phyloP scores from a whole-genome alignment of 2,329 filamentous ascomycete species.

The Clonostachys sp. region DNA sequence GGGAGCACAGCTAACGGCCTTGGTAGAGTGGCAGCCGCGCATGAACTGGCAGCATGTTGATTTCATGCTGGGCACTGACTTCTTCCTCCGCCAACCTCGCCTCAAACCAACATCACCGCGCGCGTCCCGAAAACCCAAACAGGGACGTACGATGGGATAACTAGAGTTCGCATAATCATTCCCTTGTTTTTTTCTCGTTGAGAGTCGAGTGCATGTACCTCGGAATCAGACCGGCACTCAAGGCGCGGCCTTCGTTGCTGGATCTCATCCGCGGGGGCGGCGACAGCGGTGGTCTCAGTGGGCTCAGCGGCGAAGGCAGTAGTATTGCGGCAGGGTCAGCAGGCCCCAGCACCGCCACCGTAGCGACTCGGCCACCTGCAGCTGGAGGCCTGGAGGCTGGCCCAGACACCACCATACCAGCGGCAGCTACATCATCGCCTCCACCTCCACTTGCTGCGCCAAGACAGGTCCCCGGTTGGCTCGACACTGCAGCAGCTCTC shows the following conservation, averaged over 20 bases:
- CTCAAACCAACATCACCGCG: background rate
- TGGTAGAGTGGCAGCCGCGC: no score
- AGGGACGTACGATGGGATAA: no score
- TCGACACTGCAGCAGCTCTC: constrained; percentile 10
- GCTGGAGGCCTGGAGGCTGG: background rate
- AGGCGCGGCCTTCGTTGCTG: constrained; percentile 48
- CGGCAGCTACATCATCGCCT: constrained; percentile 14
- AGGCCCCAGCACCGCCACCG: background rate
- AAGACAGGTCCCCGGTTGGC: constrained; percentile 2
- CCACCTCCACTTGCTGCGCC: background rate
- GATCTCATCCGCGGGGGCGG: constrained; percentile 37
- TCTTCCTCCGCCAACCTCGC: background rate
- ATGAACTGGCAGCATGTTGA: no score
- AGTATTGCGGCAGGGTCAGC: constrained; percentile 10
- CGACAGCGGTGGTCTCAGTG: constrained; percentile 14
- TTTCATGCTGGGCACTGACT: no score
- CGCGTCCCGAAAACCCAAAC: background rate
- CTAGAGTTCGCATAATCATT: no score
- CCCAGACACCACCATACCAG: background rate
- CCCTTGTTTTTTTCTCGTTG: background rate
- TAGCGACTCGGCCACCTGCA: background rate
- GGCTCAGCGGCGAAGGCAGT: constrained; percentile 6
- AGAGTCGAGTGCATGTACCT: constrained; percentile 36
- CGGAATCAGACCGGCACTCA: constrained; percentile 43
- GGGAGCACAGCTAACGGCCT: no score